Percentiles rank a stretch among this genome's conserved stretches.
phyloP scores from a whole-genome alignment of 1,139 yeast genomes.

The Candida sojae region DNA sequence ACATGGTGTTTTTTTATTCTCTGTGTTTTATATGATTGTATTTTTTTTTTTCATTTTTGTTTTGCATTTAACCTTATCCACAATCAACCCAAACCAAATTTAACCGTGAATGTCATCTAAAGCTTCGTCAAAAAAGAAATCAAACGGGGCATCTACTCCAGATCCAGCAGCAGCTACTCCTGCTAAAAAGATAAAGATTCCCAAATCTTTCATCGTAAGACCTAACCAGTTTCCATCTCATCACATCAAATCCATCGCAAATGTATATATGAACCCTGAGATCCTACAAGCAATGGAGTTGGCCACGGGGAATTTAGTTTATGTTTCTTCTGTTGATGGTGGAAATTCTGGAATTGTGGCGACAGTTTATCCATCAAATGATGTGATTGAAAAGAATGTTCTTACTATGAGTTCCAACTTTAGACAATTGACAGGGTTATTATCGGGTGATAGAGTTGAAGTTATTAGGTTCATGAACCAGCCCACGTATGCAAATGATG shows the following conservation, averaged over 20 bases:
- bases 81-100: background rate
- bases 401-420: conserved; percentile 51
- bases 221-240: conserved; percentile 41
- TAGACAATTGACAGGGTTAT: conserved; percentile 55
- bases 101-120: conserved; percentile 29
- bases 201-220: conserved; percentile 56
- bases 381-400: conserved; percentile 49
- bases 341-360: conserved; percentile 49
- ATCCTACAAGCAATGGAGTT: conserved; percentile 56
- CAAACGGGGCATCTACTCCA: conserved; percentile 18
- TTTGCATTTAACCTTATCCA: background rate
- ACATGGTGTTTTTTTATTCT: too few species aligned
- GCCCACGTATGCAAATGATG: conserved; percentile 49
- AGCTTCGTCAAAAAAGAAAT: conserved; percentile 27
- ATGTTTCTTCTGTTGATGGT: conserved; percentile 48
- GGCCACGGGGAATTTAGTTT: conserved; percentile 54
- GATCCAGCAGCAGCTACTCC: conserved; percentile 19
- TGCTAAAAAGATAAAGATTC: conserved; percentile 46
- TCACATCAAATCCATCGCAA: conserved; percentile 31
- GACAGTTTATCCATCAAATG: conserved; percentile 40
- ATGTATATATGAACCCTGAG: conserved; percentile 52
- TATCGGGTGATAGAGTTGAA: conserved; percentile 72
- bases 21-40: background rate
- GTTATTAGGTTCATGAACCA: conserved; percentile 47
- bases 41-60: background rate